Base-by-base conservation (phyloP, 257 asterid species). In the Salvia hispanica region DNA sequence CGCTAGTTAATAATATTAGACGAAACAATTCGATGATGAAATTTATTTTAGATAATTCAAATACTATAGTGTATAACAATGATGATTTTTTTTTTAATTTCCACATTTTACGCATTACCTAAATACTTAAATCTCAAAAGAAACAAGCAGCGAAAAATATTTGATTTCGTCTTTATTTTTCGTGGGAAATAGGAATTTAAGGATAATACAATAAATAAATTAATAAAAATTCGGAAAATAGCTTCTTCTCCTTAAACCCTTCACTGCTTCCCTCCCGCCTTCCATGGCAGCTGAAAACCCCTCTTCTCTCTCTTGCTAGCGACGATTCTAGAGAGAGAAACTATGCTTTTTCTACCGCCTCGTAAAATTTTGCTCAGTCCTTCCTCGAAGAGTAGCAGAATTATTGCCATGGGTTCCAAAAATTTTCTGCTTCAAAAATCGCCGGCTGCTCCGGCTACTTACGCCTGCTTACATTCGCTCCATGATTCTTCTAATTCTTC, bases 341-440 rank as follows among this genome's bases (percentile, higher is more conserved):
- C 9, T 3, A 84, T 84, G 87, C 73, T 78, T 62, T 76, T 62
- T 52, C 45, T 16, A 50, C 79, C 84, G 4, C 77, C 77, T 53
- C 62, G 81, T 15, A 84, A 65, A 69, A 44, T 79, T 12, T 54
- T 79, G 13, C 25, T 69, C 57, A 72, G 55, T 51, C 58, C 76
- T 18, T 67, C 64, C 47, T 74, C 83, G 18, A 72, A 28, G 36
- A 54, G 59, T 36, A 31, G 66, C 79, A 69, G 82, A 76, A 60
- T 52, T 43, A 36, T 77, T 31, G 62, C 69, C 53, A 77, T 81
- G 86, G 81, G 74, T 66, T 79, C 79, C 72, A 73, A 77, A 67
- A 69, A 77, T 67, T 72, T 75, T 34, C 75, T 76, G 52, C 87
- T 82, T 9, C 77, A 21, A 64, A 81, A 84, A 62, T 47, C 76